Percentiles rank a stretch among this genome's conserved stretches.
These are phyloP conservation scores for Penicillium dipodomyicola DNA, from an alignment of 495 filamentous ascomycete species.

Conservation along the genomic window DNA sequence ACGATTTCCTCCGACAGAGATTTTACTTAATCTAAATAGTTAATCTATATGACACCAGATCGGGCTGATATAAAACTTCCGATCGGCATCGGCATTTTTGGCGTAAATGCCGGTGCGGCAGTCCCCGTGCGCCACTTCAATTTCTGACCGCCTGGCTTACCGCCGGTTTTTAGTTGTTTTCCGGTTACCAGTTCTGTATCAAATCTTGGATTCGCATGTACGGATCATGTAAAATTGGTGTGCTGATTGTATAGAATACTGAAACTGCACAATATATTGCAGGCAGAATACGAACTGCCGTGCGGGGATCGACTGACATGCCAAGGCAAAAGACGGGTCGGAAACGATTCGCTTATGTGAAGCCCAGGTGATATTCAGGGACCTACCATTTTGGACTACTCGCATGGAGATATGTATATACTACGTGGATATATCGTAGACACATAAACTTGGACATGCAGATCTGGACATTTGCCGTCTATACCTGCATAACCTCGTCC, in stretches of 20 bases:
- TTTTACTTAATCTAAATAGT: neutral
- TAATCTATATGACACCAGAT: neutral
- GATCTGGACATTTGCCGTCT: neutral
- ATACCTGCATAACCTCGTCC: neutral
- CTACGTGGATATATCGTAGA: neutral
- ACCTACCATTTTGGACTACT: neutral
- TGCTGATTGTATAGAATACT: too few relatives aligned
- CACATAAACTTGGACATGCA: neutral
- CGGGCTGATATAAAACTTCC: neutral
- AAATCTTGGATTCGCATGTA: too few relatives aligned
- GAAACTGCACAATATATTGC: too few relatives aligned
- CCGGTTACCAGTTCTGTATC: too few relatives aligned
- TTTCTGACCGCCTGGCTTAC: too few relatives aligned
- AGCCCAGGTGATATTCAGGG: neutral
- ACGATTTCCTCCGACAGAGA: neutral
- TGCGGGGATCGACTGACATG: neutral
- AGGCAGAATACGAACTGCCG: too few relatives aligned
- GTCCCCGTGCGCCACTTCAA: too few relatives aligned
- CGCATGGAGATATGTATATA: neutral
- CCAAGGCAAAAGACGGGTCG: neutral
- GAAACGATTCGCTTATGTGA: neutral
- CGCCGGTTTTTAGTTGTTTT: too few relatives aligned
- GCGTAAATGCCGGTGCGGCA: too few relatives aligned
- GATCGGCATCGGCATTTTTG: neutral
- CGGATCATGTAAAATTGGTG: too few relatives aligned